Conservation (phyloP, 2,329 filamentous ascomycete genomes). For the Ilyonectria robusta region DNA sequence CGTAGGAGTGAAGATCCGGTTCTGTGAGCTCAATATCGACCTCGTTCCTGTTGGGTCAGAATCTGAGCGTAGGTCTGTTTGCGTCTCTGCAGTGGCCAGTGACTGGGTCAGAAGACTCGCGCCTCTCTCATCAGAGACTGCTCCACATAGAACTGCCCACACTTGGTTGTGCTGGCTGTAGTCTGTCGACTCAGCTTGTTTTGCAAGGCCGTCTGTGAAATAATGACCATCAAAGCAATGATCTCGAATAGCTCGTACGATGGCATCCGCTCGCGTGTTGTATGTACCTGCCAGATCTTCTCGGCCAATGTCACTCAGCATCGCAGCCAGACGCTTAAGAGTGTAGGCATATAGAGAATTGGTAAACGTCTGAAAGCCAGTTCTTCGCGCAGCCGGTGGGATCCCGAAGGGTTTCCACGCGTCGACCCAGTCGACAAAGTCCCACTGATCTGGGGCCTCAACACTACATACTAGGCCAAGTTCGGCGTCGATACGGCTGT, state of each 20-base stretch:
- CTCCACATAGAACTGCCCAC: slow-evolving; percentile 52
- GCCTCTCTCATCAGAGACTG: slow-evolving; percentile 16
- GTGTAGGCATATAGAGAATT: slow-evolving; percentile 5
- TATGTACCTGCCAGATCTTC: slow-evolving; percentile 46
- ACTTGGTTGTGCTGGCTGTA: slow-evolving; percentile 56
- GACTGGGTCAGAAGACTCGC: no score
- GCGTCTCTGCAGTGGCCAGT: no score
- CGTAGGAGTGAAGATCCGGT: background rate
- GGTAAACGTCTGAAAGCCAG: no score
- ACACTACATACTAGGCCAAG: background rate
- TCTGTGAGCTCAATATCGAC: no score
- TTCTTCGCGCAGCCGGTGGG: no score
- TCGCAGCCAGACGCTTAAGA: slow-evolving; percentile 49
- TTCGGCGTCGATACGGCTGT: slow-evolving; percentile 5
- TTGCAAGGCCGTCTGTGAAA: slow-evolving; percentile 52
- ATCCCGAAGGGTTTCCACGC: no score
- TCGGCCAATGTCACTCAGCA: slow-evolving; percentile 48
- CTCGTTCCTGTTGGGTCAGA: no score
- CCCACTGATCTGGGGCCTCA: no score
- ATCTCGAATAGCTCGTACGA: slow-evolving; percentile 43
- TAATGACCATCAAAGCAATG: slow-evolving; percentile 51
- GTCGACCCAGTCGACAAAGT: no score
- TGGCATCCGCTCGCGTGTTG: slow-evolving; percentile 20
- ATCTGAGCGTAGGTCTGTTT: no score
- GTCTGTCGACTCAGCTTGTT: slow-evolving; percentile 25